Conservation (phyloP, 2,329 filamentous ascomycete species). For the Penicillium fuscoglaucum region DNA sequence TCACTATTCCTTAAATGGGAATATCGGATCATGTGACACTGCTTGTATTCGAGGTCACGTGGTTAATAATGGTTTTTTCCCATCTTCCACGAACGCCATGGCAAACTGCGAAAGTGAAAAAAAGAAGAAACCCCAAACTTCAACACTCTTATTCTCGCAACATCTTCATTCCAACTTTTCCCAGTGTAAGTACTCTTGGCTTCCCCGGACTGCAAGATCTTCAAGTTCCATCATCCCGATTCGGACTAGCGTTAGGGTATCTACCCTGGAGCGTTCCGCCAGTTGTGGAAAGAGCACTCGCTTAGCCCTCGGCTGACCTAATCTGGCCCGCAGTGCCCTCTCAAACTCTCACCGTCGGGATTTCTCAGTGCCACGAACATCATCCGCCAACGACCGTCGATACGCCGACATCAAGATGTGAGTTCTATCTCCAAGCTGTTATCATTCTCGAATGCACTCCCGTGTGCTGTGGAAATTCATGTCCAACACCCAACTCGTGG, state of each 20-base stretch:
- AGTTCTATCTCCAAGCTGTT: conserved; percentile 36
- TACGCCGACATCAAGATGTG: conserved; percentile 50
- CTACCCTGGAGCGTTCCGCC: conserved; percentile 4
- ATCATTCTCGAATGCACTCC: conserved; percentile 23
- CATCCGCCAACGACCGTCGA: conserved; percentile 49
- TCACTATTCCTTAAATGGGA: background rate
- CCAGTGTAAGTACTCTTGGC: background rate
- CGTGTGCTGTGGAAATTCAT: conserved; percentile 9
- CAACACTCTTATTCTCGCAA: background rate
- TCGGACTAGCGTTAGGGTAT: conserved; percentile 19
- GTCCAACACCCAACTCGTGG: conserved; percentile 10
- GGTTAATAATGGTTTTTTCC: rapidly evolving
- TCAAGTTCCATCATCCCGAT: conserved; percentile 10
- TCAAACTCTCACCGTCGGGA: conserved; percentile 45
- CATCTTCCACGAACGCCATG: background rate
- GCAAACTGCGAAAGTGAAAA: background rate
- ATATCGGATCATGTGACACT: conserved; percentile 1
- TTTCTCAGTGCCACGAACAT: conserved; percentile 46
- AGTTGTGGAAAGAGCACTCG: conserved; percentile 25
- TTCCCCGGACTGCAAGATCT: conserved; percentile 11
- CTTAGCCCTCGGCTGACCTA: conserved; percentile 43
- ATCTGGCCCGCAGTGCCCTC: conserved; percentile 34
- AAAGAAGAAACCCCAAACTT: too few species aligned
- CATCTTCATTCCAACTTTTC: background rate
- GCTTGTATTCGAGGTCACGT: background rate